These are phyloP conservation scores for Ophiosphaerella korrae DNA, from an alignment of 2,329 filamentous ascomycete species.

Conservation along the genomic window DNA sequence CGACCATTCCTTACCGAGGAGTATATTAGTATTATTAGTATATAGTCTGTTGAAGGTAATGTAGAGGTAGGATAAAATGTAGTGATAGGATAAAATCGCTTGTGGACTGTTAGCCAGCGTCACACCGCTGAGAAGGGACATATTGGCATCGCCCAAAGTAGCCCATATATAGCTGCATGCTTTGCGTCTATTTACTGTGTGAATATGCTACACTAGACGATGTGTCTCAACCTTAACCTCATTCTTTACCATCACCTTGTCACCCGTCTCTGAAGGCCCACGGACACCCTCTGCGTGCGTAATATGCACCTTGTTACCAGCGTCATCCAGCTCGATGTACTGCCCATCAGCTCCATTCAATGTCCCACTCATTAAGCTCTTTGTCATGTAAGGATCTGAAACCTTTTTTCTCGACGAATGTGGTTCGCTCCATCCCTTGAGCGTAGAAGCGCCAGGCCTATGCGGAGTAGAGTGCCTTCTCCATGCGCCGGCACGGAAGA, in stretches of 20 bases:
- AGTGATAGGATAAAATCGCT: slow-evolving; percentile 52
- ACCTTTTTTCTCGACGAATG: background rate
- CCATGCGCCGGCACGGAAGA: slow-evolving; percentile 7
- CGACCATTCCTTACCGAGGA: slow-evolving; percentile 55
- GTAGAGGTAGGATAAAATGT: slow-evolving; percentile 55
- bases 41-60: slow-evolving; percentile 53
- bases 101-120: slow-evolving; percentile 56
- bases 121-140: slow-evolving; percentile 14
- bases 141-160: background rate
- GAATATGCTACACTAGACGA: background rate
- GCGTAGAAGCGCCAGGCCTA: background rate
- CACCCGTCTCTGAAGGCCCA: background rate
- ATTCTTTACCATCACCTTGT: background rate
- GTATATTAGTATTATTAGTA: slow-evolving; percentile 56
- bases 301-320: background rate
- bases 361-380: slow-evolving; percentile 6
- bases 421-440: slow-evolving; percentile 1
- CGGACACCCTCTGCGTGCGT: background rate
- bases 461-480: background rate
- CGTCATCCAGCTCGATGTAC: slow-evolving; percentile 6
- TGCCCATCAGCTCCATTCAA: slow-evolving; percentile 2
- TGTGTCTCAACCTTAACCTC: background rate
- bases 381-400: slow-evolving; percentile 7
- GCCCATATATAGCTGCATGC: too few species aligned
- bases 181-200: background rate